Conservation (phyloP, 495 filamentous ascomycete genomes). For the Chlorociboria aeruginascens region DNA sequence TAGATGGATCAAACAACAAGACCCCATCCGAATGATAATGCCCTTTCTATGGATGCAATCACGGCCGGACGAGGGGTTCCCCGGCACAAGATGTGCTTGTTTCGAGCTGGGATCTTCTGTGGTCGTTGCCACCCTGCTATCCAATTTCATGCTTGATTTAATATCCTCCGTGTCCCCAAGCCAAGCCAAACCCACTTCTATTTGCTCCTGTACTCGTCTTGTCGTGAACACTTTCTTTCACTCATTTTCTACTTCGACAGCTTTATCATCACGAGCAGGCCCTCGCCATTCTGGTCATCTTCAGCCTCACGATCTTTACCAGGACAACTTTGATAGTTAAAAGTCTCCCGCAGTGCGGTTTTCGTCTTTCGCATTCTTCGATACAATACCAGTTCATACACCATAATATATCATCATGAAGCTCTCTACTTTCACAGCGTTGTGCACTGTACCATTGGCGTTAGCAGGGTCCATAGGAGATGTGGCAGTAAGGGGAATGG, state of each 20-base stretch:
- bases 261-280: constrained; percentile 40
- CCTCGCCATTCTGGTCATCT: constrained; percentile 32
- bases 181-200: constrained; percentile 19
- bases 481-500: constrained; percentile 4
- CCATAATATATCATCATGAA: constrained; percentile 32
- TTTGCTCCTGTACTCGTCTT: constrained; percentile 25
- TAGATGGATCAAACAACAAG: constrained; percentile 4
- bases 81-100: constrained; percentile 28
- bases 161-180: constrained; percentile 25
- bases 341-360: constrained; percentile 20
- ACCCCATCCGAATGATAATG: constrained; percentile 8
- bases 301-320: constrained; percentile 13
- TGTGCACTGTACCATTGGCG: constrained; percentile 36
- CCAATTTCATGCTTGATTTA: constrained; percentile 42
- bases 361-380: constrained; percentile 4
- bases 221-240: constrained; percentile 20
- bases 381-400: constrained; percentile 14
- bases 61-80: constrained; percentile 16
- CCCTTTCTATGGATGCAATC: constrained; percentile 7
- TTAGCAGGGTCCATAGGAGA: constrained; percentile 31
- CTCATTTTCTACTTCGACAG: constrained; percentile 25
- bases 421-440: constrained; percentile 33
- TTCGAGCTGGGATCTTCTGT: constrained; percentile 34
- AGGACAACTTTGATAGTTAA: constrained; percentile 19
- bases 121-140: constrained; percentile 19